Conservation (phyloP, 2,329 filamentous ascomycete genomes). For the Phialemonium atrogriseum region DNA sequence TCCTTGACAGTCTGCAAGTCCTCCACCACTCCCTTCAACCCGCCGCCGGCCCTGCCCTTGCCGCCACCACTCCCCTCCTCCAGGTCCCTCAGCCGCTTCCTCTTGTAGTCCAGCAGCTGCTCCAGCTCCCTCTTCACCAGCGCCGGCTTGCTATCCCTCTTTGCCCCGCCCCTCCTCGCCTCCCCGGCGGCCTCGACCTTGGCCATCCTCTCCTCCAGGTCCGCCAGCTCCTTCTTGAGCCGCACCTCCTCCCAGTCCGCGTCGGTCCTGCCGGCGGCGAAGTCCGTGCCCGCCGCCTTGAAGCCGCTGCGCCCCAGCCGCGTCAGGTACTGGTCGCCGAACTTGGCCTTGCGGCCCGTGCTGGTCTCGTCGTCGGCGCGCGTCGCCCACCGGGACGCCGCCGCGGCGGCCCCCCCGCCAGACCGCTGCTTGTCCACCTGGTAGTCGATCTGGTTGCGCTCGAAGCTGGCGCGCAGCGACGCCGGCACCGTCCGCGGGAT, state of each 20-base stretch:
- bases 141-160: conserved; percentile 73
- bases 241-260: conserved; percentile 93
- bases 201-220: conserved; percentile 81
- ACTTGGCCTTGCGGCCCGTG: conserved; percentile 90
- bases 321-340: conserved; percentile 92
- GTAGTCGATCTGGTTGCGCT: conserved; percentile 95
- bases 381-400: conserved; percentile 68
- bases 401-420: conserved; percentile 48
- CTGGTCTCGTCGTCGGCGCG: conserved; percentile 71
- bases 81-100: conserved; percentile 65
- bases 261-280: conserved; percentile 70
- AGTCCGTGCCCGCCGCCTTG: conserved; percentile 81
- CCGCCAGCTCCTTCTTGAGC: conserved; percentile 82
- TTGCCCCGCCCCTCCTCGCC: conserved; percentile 51
- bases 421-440: conserved; percentile 76
- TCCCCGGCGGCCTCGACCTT: conserved; percentile 72
- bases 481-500: conserved; percentile 89
- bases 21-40: conserved; percentile 69
- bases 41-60: conserved; percentile 60
- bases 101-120: conserved; percentile 91
- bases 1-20: conserved; percentile 88
- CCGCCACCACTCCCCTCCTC: conserved; percentile 66
- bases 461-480: conserved; percentile 83
- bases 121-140: conserved; percentile 92
- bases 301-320: conserved; percentile 79